phyloP scores from a whole-genome alignment of 371 early-diverging fungal genomes.

The Pancytospora philotis region DNA sequence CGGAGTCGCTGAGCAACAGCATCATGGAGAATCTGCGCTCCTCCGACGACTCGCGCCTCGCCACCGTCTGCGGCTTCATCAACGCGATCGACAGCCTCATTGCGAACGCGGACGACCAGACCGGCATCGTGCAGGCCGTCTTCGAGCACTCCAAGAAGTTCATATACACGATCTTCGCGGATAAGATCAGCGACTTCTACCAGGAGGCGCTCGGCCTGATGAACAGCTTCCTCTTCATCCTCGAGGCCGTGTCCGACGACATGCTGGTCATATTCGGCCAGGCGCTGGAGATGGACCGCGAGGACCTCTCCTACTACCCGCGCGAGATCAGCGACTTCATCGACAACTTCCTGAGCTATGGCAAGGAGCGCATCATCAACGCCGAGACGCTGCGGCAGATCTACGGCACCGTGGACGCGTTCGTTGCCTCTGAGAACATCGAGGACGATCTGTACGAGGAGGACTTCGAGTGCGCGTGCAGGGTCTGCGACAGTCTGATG shows the following conservation, averaged over 20 bases:
- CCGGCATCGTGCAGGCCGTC: slow-evolving; percentile 27
- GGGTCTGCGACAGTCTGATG: slow-evolving; percentile 56
- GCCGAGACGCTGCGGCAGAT: slow-evolving; percentile 28
- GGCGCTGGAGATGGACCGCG: slow-evolving; percentile 37
- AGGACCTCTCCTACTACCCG: slow-evolving; percentile 42
- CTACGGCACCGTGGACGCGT: slow-evolving; percentile 10
- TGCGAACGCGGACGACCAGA: slow-evolving; percentile 29
- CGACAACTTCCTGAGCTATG: slow-evolving; percentile 58
- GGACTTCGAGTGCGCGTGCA: slow-evolving; percentile 56
- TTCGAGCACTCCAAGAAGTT: slow-evolving; percentile 28
- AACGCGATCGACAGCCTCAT: slow-evolving; percentile 49
- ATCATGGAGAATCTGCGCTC: slow-evolving; percentile 39
- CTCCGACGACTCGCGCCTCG: slow-evolving; percentile 44
- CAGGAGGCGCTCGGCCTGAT: slow-evolving; percentile 53
- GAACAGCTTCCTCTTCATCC: slow-evolving; percentile 42
- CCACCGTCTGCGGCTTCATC: slow-evolving; percentile 50
- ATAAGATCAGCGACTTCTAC: slow-evolving; percentile 49
- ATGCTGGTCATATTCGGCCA: slow-evolving; percentile 48
- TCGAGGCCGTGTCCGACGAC: slow-evolving; percentile 47
- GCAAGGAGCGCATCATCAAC: slow-evolving; percentile 41
- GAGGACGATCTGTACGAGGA: slow-evolving; percentile 54
- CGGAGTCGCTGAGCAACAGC: slow-evolving; percentile 37
- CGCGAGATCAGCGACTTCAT: slow-evolving; percentile 51
- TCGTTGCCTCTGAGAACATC: slow-evolving; percentile 9
- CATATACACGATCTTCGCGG: slow-evolving; percentile 40